Evolutionary conservation across 192 early-diverging fungal genomes (phyloP).

Genomic region (Lobosporangium transversale): DNA sequence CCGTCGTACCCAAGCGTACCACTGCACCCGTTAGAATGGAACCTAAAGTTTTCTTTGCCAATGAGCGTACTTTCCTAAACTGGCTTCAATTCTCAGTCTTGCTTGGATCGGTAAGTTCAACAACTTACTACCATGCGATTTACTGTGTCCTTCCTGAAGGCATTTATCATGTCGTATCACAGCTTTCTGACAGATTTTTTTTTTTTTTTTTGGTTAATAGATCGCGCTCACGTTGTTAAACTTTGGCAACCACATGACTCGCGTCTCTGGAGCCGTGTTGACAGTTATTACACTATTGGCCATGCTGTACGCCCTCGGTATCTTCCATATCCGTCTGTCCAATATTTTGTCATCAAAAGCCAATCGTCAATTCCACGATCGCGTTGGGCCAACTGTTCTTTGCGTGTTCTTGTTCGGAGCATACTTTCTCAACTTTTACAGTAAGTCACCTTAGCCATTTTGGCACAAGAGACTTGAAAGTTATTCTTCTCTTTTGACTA

Average conservation of each 20-base stretch:
- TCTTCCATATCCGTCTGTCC: constrained; percentile 79
- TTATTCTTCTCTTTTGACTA: too few relatives aligned
- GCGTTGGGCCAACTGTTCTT: constrained; percentile 75
- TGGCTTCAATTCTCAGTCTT: constrained; percentile 84
- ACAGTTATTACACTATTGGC: constrained; percentile 73
- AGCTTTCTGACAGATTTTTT: background rate
- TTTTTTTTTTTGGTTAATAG: constrained; percentile 4
- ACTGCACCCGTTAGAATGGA: constrained; percentile 73
- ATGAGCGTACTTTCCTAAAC: constrained; percentile 85
- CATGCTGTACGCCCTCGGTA: constrained; percentile 82
- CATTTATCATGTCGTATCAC: too few relatives aligned
- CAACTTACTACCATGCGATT: too few relatives aligned
- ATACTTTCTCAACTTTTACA: constrained; percentile 53
- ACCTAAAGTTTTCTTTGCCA: constrained; percentile 89
- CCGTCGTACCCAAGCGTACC: constrained; percentile 49
- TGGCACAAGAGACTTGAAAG: too few relatives aligned
- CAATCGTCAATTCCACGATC: constrained; percentile 79
- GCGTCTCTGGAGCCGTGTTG: constrained; percentile 63
- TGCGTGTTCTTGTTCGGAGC: constrained; percentile 70
- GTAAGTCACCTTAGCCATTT: constrained; percentile 12
- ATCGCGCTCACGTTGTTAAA: constrained; percentile 67
- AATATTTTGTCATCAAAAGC: constrained; percentile 72
- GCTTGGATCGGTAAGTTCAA: constrained; percentile 58
- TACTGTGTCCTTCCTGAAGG: too few relatives aligned
- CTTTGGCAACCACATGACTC: constrained; percentile 79